Conservation (phyloP, 768 basidiomycete species). For the Boletellus ananas region DNA sequence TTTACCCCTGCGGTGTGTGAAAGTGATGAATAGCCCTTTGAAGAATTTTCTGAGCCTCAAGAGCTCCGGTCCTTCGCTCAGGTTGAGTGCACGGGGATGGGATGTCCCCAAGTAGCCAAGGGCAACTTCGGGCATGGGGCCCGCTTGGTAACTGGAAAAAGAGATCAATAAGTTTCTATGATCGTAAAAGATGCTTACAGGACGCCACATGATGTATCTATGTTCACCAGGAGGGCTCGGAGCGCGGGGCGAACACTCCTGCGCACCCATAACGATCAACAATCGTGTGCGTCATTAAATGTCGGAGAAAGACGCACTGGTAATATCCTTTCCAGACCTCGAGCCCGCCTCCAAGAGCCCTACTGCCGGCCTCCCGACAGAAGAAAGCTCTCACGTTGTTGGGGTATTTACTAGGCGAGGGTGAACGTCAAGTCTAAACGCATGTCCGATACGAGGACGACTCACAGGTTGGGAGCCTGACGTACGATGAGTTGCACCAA, state of each 20-base stretch:
- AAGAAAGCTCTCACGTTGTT: conserved; percentile 49
- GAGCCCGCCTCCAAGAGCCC: conserved; percentile 29
- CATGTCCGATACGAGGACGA: conserved; percentile 1
- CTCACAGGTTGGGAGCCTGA: conserved; percentile 45
- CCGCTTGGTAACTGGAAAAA: conserved; percentile 25
- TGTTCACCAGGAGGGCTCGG: conserved; percentile 39
- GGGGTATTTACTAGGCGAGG: conserved; percentile 35
- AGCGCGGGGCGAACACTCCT: conserved; percentile 47
- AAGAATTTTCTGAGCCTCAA: conserved; percentile 38
- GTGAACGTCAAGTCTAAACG: neutral
- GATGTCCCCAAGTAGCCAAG: conserved; percentile 25
- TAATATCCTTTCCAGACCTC: conserved; percentile 49
- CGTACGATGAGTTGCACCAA: conserved; percentile 48
- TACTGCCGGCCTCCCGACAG: conserved; percentile 29
- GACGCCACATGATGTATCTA: conserved; percentile 45
- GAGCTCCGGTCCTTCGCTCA: conserved; percentile 26
- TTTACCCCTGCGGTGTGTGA: conserved; percentile 18
- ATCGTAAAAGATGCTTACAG: conserved; percentile 32
- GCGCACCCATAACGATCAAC: neutral
- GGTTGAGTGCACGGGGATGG: conserved; percentile 29
- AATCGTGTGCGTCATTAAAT: neutral
- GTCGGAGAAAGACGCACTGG: conserved; percentile 36
- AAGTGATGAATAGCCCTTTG: conserved; percentile 33
- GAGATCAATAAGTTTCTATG: neutral
- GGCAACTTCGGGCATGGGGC: conserved; percentile 28